Evolutionary conservation across 148 eudicot species (phyloP).

Genomic region (Linanthus parryae): DNA sequence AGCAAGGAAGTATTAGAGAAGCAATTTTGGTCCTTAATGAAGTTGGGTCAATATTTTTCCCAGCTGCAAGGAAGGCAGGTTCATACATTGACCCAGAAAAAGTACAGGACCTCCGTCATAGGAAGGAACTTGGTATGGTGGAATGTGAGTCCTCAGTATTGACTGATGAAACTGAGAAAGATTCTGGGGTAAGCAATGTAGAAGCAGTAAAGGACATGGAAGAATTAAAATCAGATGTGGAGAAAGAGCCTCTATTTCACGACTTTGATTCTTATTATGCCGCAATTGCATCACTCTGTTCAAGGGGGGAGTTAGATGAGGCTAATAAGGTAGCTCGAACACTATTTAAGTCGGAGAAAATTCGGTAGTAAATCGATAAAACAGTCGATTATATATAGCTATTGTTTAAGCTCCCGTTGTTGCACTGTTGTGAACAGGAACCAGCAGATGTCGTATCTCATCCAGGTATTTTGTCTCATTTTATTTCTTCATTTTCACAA

Average conservation of each 20-base stretch:
- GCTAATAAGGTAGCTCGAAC: slow-evolving; percentile 61
- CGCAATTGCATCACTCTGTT: slow-evolving; percentile 56
- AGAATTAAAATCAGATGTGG: slow-evolving; percentile 6
- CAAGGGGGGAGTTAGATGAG: slow-evolving; percentile 40
- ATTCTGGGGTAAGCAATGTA: slow-evolving; percentile 1
- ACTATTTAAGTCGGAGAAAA: too few species aligned
- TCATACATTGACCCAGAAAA: slow-evolving; percentile 13
- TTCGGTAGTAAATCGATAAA: too few species aligned
- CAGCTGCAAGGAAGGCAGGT: slow-evolving; percentile 24
- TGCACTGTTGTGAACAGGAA: too few species aligned
- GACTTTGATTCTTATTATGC: slow-evolving; percentile 54
- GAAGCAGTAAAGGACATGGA: slow-evolving; percentile 14
- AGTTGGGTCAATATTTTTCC: slow-evolving; percentile 54
- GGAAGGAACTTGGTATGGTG: slow-evolving; percentile 3
- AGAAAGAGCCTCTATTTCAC: slow-evolving; percentile 2
- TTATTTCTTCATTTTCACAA: too few species aligned
- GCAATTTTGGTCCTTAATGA: slow-evolving; percentile 70
- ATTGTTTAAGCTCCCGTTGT: too few species aligned
- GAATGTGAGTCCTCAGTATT: slow-evolving; percentile 15
- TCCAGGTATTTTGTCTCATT: too few species aligned
- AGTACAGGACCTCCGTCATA: slow-evolving; percentile 11
- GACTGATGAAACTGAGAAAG: slow-evolving; percentile 4
- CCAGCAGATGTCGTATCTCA: too few species aligned
- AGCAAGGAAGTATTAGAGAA: slow-evolving; percentile 63
- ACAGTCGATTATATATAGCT: too few species aligned